Conservation (phyloP, 2,329 filamentous ascomycete genomes). For the Huntiella abstrusa region DNA sequence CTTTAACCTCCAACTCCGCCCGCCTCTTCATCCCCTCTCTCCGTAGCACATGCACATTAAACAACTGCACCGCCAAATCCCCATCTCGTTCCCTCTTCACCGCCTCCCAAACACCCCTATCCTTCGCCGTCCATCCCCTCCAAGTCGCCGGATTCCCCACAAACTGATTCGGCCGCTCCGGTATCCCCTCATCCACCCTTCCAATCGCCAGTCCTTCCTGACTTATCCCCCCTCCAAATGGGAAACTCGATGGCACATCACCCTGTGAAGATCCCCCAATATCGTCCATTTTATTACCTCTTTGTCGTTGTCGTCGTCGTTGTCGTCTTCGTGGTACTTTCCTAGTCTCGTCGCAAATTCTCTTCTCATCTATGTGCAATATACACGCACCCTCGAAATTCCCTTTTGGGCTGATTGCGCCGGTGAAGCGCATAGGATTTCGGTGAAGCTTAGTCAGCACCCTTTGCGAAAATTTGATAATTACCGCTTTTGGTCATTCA, state of each 20-base stretch:
- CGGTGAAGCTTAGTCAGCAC: conserved; percentile 7
- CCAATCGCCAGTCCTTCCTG: no score
- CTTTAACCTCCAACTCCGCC: conserved; percentile 13
- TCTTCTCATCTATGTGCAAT: no score
- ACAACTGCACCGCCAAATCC: conserved; percentile 60
- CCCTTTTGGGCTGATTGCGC: conserved; percentile 1
- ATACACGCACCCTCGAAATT: no score
- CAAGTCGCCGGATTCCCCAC: conserved; percentile 49
- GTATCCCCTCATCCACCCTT: no score
- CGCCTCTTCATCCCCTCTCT: conserved; percentile 2
- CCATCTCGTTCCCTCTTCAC: conserved; percentile 43
- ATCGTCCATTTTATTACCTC: no score
- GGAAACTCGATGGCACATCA: no score
- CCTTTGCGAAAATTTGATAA: conserved; percentile 1
- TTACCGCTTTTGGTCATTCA: neutral
- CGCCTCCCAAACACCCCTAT: conserved; percentile 42
- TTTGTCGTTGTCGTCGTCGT: no score
- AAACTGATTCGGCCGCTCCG: conserved; percentile 49
- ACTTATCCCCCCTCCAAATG: no score
- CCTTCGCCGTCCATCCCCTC: conserved; percentile 39
- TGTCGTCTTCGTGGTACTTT: no score
- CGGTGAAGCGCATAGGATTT: conserved; percentile 7
- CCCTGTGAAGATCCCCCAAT: no score
- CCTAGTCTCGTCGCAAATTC: no score
- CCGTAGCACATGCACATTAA: conserved; percentile 56